A percentile compares a stretch with the other conserved stretches of the same genome.
These are phyloP conservation scores for Aspergillus sojae DNA, from an alignment of 2,329 filamentous ascomycete species.

Conservation along the genomic window DNA sequence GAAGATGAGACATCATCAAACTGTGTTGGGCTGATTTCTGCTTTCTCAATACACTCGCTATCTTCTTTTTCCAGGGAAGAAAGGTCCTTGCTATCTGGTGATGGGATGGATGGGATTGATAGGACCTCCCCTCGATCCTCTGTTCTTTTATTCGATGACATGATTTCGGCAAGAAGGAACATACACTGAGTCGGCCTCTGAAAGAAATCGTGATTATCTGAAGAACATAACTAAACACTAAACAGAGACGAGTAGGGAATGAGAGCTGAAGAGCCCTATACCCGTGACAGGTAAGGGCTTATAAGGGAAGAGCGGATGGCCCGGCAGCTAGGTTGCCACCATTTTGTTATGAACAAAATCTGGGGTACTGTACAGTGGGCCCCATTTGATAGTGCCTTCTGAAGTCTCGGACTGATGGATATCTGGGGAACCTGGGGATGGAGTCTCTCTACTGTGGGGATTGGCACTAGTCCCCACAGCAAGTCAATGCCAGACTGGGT, in stretches of 20 bases:
- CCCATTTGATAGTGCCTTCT: background rate
- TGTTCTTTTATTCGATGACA: background rate
- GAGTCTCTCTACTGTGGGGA: background rate
- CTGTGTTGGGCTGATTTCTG: conserved; percentile 7
- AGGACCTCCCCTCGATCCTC: background rate
- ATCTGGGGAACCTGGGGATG: background rate
- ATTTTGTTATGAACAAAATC: background rate
- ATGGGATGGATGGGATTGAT: background rate
- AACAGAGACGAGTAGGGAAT: background rate
- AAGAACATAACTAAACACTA: background rate
- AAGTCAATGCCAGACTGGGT: background rate
- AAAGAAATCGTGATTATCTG: background rate
- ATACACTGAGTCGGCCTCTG: background rate
- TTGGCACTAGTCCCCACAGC: background rate
- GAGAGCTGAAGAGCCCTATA: background rate
- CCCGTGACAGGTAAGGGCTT: background rate
- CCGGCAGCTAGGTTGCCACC: background rate
- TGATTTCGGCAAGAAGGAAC: background rate
- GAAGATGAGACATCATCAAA: conserved; percentile 6
- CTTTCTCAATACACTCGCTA: conserved; percentile 20
- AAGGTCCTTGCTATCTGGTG: background rate
- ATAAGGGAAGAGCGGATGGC: background rate
- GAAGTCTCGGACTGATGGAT: background rate
- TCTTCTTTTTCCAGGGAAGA: conserved; percentile 9
- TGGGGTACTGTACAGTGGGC: background rate